Conservation (phyloP, 106 monocot genomes). For the Iris macrosiphon region DNA sequence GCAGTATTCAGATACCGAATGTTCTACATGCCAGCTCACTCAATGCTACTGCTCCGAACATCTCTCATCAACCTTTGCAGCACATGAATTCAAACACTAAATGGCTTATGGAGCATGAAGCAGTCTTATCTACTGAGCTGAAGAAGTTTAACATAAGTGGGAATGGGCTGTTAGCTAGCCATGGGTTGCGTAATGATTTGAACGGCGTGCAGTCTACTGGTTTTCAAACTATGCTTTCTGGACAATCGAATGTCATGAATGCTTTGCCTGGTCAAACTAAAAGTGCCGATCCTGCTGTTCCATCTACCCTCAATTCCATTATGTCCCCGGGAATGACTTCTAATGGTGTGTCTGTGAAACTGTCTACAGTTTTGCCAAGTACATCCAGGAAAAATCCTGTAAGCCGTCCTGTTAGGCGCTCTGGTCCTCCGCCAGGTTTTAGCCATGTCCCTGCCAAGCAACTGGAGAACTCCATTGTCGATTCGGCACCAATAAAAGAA, state of each 20-base stretch:
- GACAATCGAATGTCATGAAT: no score
- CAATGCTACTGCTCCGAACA: conserved; percentile 1
- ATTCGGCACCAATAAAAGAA: conserved; percentile 7
- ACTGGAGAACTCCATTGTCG: conserved; percentile 11
- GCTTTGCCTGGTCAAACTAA: no score
- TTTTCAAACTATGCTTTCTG: no score
- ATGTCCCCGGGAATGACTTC: conserved; percentile 9
- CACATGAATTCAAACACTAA: conserved; percentile 25
- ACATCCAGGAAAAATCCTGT: conserved; percentile 65
- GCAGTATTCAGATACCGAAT: conserved; percentile 16
- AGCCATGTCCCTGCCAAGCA: conserved; percentile 30
- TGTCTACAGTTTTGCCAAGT: conserved; percentile 15
- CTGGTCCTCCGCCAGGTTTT: conserved; percentile 94
- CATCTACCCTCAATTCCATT: conserved; percentile 45
- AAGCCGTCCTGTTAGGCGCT: conserved; percentile 63
- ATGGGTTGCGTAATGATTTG: conserved; percentile 11
- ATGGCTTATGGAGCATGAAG: conserved; percentile 33
- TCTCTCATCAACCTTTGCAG: conserved; percentile 16
- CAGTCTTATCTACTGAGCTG: conserved; percentile 26
- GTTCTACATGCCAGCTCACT: conserved; percentile 12
- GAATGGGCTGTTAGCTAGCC: conserved; percentile 22
- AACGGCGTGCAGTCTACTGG: neutral
- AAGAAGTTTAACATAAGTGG: conserved; percentile 27
- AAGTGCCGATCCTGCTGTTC: no score
- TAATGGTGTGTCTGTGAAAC: conserved; percentile 15